Conservation (phyloP, 495 filamentous ascomycete species). For the Glonium stellatum region DNA sequence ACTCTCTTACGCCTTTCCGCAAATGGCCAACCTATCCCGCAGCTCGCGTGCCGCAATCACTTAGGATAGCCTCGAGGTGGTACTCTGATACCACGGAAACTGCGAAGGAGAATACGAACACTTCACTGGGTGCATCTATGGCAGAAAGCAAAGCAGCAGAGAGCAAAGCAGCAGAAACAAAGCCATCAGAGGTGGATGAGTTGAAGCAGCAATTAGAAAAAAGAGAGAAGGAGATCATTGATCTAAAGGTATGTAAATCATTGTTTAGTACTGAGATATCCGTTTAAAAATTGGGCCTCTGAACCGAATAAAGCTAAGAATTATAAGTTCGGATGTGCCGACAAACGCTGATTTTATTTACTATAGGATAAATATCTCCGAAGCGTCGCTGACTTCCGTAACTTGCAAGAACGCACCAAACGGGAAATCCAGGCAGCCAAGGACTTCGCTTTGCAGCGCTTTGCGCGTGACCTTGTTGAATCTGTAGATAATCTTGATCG, state of each 20-base stretch:
- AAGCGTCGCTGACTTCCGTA: conserved; percentile 90
- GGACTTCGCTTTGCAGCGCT: conserved; percentile 90
- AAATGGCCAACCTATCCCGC: background rate
- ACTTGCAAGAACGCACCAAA: conserved; percentile 89
- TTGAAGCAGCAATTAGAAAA: conserved; percentile 65
- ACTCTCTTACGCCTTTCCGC: conserved; percentile 12
- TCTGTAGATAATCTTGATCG: conserved; percentile 95
- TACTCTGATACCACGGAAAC: conserved; percentile 28
- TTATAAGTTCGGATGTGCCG: no score
- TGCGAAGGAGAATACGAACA: conserved; percentile 17
- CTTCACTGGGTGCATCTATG: background rate
- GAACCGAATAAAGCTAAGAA: no score
- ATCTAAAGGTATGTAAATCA: conserved; percentile 74
- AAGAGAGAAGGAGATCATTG: conserved; percentile 74
- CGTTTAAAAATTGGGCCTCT: background rate
- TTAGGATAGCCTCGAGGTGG: conserved; percentile 19
- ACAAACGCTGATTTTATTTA: no score
- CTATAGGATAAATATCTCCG: conserved; percentile 87
- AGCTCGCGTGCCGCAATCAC: conserved; percentile 13
- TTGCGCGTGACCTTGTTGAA: conserved; percentile 90
- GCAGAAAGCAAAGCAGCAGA: conserved; percentile 12
- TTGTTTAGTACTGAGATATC: background rate
- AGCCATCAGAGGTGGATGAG: conserved; percentile 38
- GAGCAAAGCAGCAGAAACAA: conserved; percentile 5
- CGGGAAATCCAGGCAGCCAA: conserved; percentile 77